These are phyloP conservation scores for Hymenoscyphus repandus DNA, from an alignment of 2,329 filamentous ascomycete species.

Conservation along the genomic window DNA sequence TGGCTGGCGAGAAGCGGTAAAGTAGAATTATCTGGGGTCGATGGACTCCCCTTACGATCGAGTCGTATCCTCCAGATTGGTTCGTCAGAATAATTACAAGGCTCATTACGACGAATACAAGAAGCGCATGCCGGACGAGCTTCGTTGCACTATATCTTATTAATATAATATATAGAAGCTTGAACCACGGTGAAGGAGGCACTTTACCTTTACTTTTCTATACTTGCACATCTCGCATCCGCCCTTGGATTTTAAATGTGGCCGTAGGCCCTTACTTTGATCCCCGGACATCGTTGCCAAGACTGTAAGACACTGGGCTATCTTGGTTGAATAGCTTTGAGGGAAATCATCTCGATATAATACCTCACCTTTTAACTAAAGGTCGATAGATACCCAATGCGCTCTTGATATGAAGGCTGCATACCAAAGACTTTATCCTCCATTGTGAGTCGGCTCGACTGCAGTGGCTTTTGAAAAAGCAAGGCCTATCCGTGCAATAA, in stretches of 20 bases:
- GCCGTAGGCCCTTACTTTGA: background rate
- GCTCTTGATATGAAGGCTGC: too few species aligned
- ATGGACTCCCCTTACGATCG: background rate
- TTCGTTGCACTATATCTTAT: background rate
- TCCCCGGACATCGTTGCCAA: background rate
- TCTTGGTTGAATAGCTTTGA: background rate
- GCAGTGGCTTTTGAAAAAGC: too few species aligned
- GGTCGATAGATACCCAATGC: too few species aligned
- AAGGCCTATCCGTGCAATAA: too few species aligned
- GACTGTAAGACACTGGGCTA: background rate
- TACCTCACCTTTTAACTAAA: background rate
- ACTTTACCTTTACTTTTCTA: constrained; percentile 8
- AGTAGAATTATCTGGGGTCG: background rate
- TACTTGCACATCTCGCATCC: constrained; percentile 10
- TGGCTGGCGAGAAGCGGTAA: background rate
- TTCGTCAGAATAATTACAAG: background rate
- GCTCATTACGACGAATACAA: constrained; percentile 2
- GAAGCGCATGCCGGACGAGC: background rate
- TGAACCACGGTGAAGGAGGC: too few species aligned
- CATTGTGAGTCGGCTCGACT: too few species aligned
- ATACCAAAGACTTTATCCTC: too few species aligned
- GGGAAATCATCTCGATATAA: background rate
- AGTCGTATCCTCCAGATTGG: background rate
- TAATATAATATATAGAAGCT: too few species aligned
- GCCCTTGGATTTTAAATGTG: constrained; percentile 1